Evolutionary conservation across 345 rosid genomes (phyloP).

Genomic region (Raphanus raphanistrum): DNA sequence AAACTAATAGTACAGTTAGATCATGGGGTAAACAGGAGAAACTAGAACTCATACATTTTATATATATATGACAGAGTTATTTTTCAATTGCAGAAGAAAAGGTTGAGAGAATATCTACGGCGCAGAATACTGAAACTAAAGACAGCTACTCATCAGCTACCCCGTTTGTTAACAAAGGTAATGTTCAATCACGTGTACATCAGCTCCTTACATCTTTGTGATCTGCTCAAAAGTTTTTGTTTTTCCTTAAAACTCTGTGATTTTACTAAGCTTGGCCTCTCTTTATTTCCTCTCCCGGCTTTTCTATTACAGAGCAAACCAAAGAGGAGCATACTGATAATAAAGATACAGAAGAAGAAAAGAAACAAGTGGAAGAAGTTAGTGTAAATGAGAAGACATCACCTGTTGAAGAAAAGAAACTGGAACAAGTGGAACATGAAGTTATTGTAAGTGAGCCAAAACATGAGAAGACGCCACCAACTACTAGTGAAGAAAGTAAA

Average conservation of each 20-base stretch:
- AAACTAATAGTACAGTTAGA: neutral
- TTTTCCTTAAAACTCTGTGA: neutral
- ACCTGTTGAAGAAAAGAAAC: neutral
- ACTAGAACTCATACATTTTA: too few relatives aligned
- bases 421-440: conserved; percentile 22
- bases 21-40: neutral
- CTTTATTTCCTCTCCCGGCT: neutral
- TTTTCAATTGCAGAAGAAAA: conserved; percentile 33
- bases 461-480: conserved; percentile 7
- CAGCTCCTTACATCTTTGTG: conserved; percentile 4
- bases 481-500: conserved; percentile 10
- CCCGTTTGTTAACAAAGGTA: conserved; percentile 30
- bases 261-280: neutral
- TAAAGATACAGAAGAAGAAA: conserved; percentile 29
- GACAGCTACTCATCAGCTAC: conserved; percentile 28
- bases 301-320: conserved; percentile 15
- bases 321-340: conserved; percentile 8
- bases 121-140: conserved; percentile 19
- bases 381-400: neutral
- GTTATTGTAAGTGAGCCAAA: conserved; percentile 12
- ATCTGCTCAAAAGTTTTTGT: neutral
- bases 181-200: neutral
- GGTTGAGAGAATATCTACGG: conserved; percentile 11
- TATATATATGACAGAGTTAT: conserved; percentile 18
- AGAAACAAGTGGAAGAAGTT: conserved; percentile 27